Base-by-base conservation (phyloP, 2,329 filamentous ascomycete species). In the Plectosphaerella sp. region DNA sequence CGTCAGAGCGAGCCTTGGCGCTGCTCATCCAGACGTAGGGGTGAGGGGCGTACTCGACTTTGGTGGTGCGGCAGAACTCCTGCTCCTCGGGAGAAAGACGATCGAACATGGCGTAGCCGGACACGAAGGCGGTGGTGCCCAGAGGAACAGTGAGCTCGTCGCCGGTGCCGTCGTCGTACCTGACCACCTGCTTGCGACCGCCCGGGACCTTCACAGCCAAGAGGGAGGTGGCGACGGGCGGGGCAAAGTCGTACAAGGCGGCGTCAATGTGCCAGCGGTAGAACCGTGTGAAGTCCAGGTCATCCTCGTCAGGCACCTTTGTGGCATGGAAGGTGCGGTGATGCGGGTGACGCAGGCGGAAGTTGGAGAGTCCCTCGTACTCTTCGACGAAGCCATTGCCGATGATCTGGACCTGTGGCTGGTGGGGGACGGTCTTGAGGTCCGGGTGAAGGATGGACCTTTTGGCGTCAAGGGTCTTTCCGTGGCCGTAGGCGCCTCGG, bases 221-320 rank as follows among this genome's bases (percentile, higher is more conserved):
- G 22, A 92, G 76, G 1, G 84, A 84, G 0, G 88, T 92, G 4
- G 85, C 88, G 24, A 84, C 77, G 2, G 88, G 87, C 3, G 88
- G 87, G n/a, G 88, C 82, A 7, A 91, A 77, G 16, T 81, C 86
- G 63, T 91, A 91, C 6, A 91, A 72, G 1, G 88, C 88, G 4
- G 88, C 88, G 61, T 91, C 88, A 50, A 91, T 91, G 65, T 91
- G 88, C 88, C 88, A 91, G 54, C 88, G 76, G 69, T 89, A 91
- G 70, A 90, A 84, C 71, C 71, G 72, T 4, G 78, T 80, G 54
- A 64, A 75, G 59, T 70, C 70, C 18, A 76, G 66, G 55, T 80
- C 77, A n/a, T 78, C 73, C 8, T 69, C 66, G 14, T 68, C 69
- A 0, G 86, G 78, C 56, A 92, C 81, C 18, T 72, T 64, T 5